Conservation (phyloP, 1,139 yeast species). For the Ogataea hybrid region DNA sequence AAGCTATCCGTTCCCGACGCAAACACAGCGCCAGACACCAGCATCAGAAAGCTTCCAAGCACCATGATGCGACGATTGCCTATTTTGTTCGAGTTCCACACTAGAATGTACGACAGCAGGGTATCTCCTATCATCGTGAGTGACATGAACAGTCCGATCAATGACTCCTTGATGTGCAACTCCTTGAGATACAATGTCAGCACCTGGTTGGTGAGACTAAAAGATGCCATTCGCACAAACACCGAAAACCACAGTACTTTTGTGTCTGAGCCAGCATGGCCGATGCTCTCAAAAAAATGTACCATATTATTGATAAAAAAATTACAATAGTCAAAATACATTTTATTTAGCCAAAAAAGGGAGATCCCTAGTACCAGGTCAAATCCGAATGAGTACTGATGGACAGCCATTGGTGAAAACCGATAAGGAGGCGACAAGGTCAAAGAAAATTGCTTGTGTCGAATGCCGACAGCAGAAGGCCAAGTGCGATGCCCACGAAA, state of each 20-base stretch:
- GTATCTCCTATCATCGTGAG: slow-evolving; percentile 60
- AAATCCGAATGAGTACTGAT: slow-evolving; percentile 1
- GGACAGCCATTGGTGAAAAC: neutral
- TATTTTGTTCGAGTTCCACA: slow-evolving; percentile 76
- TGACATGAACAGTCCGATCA: slow-evolving; percentile 81
- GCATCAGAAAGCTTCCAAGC: slow-evolving; percentile 69
- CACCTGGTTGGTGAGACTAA: slow-evolving; percentile 80
- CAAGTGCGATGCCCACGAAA: slow-evolving; percentile 81
- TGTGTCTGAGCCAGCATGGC: slow-evolving; percentile 44
- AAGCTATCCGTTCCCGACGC: slow-evolving; percentile 48
- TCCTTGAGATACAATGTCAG: slow-evolving; percentile 63
- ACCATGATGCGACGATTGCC: slow-evolving; percentile 71
- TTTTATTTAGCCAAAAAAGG: neutral
- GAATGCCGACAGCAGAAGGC: slow-evolving; percentile 96
- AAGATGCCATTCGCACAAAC: slow-evolving; percentile 70
- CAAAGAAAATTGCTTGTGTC: slow-evolving; percentile 81
- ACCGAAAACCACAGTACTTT: slow-evolving; percentile 68
- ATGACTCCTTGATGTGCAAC: slow-evolving; percentile 52
- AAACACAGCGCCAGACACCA: slow-evolving; percentile 65
- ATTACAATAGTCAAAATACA: neutral
- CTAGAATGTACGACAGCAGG: slow-evolving; percentile 61
- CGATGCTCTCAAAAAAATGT: slow-evolving; percentile 22
- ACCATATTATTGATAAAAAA: too few species aligned
- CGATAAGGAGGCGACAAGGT: slow-evolving; percentile 5
- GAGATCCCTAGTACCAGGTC: neutral